Evolutionary conservation across 768 basidiomycete genomes (phyloP).

Genomic region (Chalciporus piperatus): DNA sequence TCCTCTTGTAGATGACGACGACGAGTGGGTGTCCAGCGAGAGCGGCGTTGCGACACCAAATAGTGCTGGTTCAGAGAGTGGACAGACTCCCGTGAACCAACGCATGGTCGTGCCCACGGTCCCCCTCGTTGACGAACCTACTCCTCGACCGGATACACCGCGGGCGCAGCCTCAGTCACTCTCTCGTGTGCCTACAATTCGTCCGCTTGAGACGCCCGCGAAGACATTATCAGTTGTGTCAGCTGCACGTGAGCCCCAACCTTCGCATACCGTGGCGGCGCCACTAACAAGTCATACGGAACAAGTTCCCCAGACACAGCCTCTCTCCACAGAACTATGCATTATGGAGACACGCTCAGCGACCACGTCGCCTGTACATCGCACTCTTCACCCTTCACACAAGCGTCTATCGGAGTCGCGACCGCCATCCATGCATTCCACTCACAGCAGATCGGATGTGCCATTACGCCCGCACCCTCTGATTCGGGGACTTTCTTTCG

Average conservation of each 20-base stretch:
- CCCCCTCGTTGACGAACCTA: slow-evolving; percentile 14
- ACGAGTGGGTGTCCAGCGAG: slow-evolving; percentile 78
- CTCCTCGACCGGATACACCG: slow-evolving; percentile 28
- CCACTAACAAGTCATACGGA: slow-evolving; percentile 15
- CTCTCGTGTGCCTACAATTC: slow-evolving; percentile 33
- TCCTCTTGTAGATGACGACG: slow-evolving; percentile 50
- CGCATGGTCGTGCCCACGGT: slow-evolving; percentile 14
- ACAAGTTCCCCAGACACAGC: slow-evolving; percentile 13
- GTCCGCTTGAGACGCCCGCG: slow-evolving; percentile 25
- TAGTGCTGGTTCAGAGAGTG: slow-evolving; percentile 44
- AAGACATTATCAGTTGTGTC: slow-evolving; percentile 9
- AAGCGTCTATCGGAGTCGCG: slow-evolving; percentile 49
- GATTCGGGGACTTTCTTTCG: slow-evolving; percentile 70
- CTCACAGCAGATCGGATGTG: slow-evolving; percentile 36
- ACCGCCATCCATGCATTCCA: slow-evolving; percentile 63
- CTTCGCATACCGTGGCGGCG: slow-evolving; percentile 10
- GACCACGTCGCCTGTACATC: slow-evolving; percentile 38
- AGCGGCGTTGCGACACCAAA: slow-evolving; percentile 72
- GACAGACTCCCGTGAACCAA: slow-evolving; percentile 30
- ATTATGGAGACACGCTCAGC: slow-evolving; percentile 36
- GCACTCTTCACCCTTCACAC: slow-evolving; percentile 32
- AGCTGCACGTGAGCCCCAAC: slow-evolving; percentile 17
- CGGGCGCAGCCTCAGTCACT: slow-evolving; percentile 31
- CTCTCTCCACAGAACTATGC: slow-evolving; percentile 17
- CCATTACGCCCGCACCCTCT: slow-evolving; percentile 69